phyloP scores from a whole-genome alignment of 805 yeast genomes.

The Groenewaldozyma salmanticensis region DNA sequence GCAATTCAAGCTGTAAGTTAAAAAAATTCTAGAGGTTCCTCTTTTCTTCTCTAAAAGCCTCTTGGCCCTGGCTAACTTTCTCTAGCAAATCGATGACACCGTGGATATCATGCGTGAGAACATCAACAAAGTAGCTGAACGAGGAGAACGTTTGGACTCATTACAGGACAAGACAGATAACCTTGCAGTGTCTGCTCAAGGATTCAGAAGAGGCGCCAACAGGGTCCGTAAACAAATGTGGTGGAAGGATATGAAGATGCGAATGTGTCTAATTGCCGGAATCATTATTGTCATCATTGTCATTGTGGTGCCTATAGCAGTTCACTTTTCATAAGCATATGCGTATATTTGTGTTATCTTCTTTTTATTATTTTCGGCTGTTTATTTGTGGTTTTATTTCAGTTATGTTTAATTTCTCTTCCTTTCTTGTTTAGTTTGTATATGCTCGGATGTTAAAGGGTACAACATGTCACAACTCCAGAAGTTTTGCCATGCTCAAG shows the following conservation, averaged over 20 bases:
- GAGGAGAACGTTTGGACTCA: slow-evolving; percentile 88
- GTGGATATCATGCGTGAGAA: slow-evolving; percentile 97
- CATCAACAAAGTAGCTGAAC: slow-evolving; percentile 88
- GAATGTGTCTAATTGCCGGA: slow-evolving; percentile 75
- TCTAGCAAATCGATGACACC: slow-evolving; percentile 80
- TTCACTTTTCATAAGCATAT: slow-evolving; percentile 45
- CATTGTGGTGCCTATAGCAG: slow-evolving; percentile 89
- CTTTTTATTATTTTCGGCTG: background rate
- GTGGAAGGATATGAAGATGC: slow-evolving; percentile 97
- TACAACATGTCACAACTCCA: slow-evolving; percentile 14
- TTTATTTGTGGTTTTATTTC: background rate
- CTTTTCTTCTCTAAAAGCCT: background rate
- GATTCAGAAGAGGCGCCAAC: slow-evolving; percentile 93
- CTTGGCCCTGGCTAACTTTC: slow-evolving; percentile 17
- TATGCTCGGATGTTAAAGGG: no score
- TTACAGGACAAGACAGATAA: slow-evolving; percentile 91
- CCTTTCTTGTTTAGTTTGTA: background rate
- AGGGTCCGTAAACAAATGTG: slow-evolving; percentile 98
- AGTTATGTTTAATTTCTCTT: background rate
- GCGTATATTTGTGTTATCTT: background rate
- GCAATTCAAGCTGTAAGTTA: slow-evolving; percentile 69
- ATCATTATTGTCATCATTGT: slow-evolving; percentile 70
- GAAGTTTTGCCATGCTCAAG: slow-evolving; percentile 34
- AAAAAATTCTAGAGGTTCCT: background rate
- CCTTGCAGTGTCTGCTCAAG: slow-evolving; percentile 84